Percentiles rank a stretch among this genome's conserved stretches.
phyloP scores from a whole-genome alignment of 306 rosid species.

The Calophaca sinica region DNA sequence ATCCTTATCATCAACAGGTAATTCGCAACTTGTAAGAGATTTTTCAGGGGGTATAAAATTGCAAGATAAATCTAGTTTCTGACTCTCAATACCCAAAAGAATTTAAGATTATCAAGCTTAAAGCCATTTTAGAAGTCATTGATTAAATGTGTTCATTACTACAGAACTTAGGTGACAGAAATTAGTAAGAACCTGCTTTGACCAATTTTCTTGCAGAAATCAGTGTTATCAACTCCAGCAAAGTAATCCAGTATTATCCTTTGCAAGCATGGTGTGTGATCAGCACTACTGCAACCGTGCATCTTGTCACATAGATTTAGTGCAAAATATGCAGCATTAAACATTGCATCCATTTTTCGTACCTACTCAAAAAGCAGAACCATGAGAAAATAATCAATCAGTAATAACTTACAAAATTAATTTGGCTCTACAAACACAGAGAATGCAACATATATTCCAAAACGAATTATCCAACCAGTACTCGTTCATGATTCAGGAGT shows the following conservation, averaged over 20 bases:
- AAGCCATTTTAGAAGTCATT: conserved; percentile 16
- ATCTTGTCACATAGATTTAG: conserved; percentile 65
- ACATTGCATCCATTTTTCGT: conserved; percentile 82
- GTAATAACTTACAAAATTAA: conserved; percentile 5
- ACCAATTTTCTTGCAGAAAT: conserved; percentile 64
- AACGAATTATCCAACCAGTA: background rate
- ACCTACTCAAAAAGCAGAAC: conserved; percentile 61
- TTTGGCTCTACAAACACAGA: background rate
- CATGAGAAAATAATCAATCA: conserved; percentile 32
- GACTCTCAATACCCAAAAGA: conserved; percentile 20
- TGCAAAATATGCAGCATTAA: conserved; percentile 73
- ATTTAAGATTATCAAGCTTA: conserved; percentile 26
- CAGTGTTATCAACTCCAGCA: conserved; percentile 57
- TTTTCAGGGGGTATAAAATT: background rate
- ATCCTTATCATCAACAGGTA: conserved; percentile 26
- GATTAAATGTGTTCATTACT: conserved; percentile 19
- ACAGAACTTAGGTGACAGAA: conserved; percentile 22
- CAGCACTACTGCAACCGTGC: conserved; percentile 64
- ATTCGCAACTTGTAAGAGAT: conserved; percentile 16
- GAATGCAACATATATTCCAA: conserved; percentile 15
- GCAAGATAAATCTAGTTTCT: background rate
- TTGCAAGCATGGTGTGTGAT: conserved; percentile 87
- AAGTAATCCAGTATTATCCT: conserved; percentile 77
- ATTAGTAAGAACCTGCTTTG: conserved; percentile 73
- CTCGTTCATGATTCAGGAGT: conserved; percentile 12